These are phyloP conservation scores for Fusarium sp. DNA, from an alignment of 2,329 filamentous ascomycete species.

Conservation along the genomic window DNA sequence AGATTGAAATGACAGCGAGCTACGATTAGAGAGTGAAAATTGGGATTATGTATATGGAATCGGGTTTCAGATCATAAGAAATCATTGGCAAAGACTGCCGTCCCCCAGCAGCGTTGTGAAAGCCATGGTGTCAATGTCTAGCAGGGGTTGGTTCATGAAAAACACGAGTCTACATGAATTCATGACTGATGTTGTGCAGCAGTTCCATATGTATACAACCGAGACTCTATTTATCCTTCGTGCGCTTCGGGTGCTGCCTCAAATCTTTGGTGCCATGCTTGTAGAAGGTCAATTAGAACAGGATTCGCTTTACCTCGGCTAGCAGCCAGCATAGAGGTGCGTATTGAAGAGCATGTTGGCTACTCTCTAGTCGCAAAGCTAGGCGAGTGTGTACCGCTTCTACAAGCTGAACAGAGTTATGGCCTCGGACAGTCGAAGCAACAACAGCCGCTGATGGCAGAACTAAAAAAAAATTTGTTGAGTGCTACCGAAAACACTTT, in stretches of 20 bases:
- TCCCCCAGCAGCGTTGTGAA: neutral
- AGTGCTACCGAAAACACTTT: neutral
- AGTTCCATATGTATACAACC: neutral
- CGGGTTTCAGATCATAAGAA: neutral
- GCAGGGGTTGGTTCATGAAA: neutral
- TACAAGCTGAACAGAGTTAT: neutral
- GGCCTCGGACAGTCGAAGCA: neutral
- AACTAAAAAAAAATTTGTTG: neutral
- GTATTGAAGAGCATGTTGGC: neutral
- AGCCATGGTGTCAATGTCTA: neutral
- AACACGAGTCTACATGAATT: neutral
- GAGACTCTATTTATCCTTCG: neutral
- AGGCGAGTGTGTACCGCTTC: neutral
- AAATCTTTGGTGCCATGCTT: neutral
- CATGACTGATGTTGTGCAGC: neutral
- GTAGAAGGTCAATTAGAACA: neutral
- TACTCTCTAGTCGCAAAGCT: neutral
- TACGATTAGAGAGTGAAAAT: neutral
- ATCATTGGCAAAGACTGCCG: neutral
- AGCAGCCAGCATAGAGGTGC: neutral
- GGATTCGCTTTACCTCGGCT: neutral
- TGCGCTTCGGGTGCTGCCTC: neutral
- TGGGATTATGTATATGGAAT: neutral
- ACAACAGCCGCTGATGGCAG: neutral
- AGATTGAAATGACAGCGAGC: conserved; percentile 14